phyloP scores from a whole-genome alignment of 169 alveolate genomes.

The Theileria annulata region DNA sequence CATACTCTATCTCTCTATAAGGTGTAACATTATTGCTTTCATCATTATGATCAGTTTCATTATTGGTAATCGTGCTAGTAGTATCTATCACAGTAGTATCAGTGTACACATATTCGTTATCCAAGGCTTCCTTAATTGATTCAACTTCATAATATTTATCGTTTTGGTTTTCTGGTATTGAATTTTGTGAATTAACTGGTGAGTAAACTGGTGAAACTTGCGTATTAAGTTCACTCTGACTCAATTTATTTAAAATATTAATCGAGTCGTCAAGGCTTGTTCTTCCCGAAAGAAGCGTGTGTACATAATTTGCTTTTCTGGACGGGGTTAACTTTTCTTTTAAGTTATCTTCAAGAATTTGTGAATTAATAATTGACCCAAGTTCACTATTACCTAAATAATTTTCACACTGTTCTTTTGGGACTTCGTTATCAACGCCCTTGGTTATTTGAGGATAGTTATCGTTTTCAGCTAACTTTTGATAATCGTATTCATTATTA shows the following conservation, averaged over 20 bases:
- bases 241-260: background rate
- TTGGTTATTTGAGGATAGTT: background rate
- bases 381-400: background rate
- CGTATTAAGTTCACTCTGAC: background rate
- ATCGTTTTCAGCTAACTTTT: background rate
- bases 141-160: background rate
- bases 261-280: slow-evolving; percentile 8
- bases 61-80: background rate
- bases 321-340: slow-evolving; percentile 23
- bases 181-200: background rate
- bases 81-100: background rate
- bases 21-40: background rate
- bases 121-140: background rate
- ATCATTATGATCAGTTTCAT: background rate
- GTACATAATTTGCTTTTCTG: slow-evolving; percentile 33
- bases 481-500: background rate
- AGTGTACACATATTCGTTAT: background rate
- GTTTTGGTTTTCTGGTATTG: background rate
- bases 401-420: background rate
- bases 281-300: slow-evolving; percentile 35
- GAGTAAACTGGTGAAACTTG: background rate
- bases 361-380: background rate
- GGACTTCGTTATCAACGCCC: background rate
- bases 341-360: background rate
- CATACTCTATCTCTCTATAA: background rate